Conservation (phyloP, 2,329 filamentous ascomycete species). For the Aureobasidium sp. region DNA sequence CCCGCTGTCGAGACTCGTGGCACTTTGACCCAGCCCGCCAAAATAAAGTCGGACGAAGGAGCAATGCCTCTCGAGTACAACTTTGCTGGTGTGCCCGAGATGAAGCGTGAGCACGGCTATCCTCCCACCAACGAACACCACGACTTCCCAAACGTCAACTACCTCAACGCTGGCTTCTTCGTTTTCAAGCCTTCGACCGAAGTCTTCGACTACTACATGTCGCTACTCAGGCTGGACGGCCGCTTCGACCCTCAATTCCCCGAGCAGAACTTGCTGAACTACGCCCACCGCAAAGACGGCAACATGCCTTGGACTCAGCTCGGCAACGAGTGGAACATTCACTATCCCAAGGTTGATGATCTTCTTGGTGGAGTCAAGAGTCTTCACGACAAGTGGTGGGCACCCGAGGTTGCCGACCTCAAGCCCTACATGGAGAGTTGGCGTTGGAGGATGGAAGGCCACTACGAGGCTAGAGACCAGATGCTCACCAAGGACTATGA, state of each 20-base stretch:
- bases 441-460: constrained; percentile 32
- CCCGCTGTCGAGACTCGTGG: constrained; percentile 23
- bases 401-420: constrained; percentile 28
- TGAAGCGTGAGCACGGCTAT: constrained; percentile 26
- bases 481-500: not conserved
- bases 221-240: constrained; percentile 24
- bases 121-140: constrained; percentile 25
- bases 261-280: constrained; percentile 33
- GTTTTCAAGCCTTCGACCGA: constrained; percentile 25
- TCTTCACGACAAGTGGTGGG: constrained; percentile 38
- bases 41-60: constrained; percentile 24
- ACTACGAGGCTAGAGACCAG: constrained; percentile 28
- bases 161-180: constrained; percentile 32
- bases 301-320: constrained; percentile 37
- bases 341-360: constrained; percentile 31
- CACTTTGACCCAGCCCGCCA: constrained; percentile 19
- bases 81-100: constrained; percentile 27
- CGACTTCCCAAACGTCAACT: constrained; percentile 24
- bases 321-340: constrained; percentile 33
- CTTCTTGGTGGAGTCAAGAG: constrained; percentile 30
- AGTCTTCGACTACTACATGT: constrained; percentile 28
- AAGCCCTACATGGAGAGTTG: constrained; percentile 26
- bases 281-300: constrained; percentile 30
- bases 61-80: constrained; percentile 28
- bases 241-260: constrained; percentile 29